Conservation (phyloP, 441 rosid species). For the Theobroma grandiflorum region DNA sequence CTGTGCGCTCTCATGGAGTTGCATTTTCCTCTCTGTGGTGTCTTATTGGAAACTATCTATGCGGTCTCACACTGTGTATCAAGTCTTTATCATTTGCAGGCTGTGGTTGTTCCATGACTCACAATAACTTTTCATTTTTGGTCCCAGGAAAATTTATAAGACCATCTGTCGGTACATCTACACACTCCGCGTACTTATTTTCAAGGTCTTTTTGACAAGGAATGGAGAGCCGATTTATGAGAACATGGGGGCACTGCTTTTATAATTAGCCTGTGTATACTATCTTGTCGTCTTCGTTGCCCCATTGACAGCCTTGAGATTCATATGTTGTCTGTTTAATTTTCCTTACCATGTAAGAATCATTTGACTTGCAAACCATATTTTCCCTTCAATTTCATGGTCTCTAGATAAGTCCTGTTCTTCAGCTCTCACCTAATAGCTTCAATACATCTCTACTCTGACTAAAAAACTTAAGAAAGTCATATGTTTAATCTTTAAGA, state of each 20-base stretch:
- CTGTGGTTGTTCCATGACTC: not conserved
- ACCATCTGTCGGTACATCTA: constrained; percentile 23
- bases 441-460: not conserved
- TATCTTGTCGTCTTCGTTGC: constrained; percentile 25
- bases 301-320: constrained; percentile 26
- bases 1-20: constrained; percentile 7
- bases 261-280: not conserved
- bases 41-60: not conserved
- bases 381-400: not conserved
- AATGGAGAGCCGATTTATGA: constrained; percentile 25
- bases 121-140: not conserved
- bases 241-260: constrained; percentile 22
- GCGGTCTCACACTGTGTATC: not conserved
- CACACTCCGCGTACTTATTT: not conserved
- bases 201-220: constrained; percentile 7
- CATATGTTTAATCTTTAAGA: too few relatives aligned
- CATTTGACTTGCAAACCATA: not conserved
- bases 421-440: not conserved
- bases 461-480: not conserved
- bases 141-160: constrained; percentile 25
- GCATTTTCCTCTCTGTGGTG: not conserved
- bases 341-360: constrained; percentile 6
- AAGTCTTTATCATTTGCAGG: constrained; percentile 31
- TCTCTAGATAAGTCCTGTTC: not conserved
- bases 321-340: constrained; percentile 18